Evolutionary conservation across 352 stramenopile genomes (phyloP).

Genomic region (Pythium chondricola): DNA sequence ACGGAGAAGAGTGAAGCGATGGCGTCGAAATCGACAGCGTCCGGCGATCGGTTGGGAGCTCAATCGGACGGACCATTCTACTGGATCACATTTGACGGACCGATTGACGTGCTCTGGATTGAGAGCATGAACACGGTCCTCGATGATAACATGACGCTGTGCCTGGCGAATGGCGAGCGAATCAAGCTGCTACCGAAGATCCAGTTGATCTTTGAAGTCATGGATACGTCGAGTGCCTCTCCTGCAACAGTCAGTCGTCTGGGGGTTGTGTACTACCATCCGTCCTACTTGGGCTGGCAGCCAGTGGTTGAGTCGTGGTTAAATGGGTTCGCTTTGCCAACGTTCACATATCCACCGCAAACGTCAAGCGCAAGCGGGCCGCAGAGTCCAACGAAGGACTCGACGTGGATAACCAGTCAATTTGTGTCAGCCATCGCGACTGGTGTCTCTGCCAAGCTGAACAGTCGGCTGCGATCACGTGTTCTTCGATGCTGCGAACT

Average conservation of each 20-base stretch:
- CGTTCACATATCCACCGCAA: constrained; percentile 3
- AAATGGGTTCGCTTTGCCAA: constrained; percentile 28
- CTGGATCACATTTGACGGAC: constrained; percentile 83
- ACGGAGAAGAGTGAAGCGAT: constrained; percentile 53
- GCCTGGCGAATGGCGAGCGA: constrained; percentile 83
- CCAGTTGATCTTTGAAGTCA: constrained; percentile 91
- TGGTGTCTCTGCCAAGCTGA: constrained; percentile 15
- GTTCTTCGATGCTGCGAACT: constrained; percentile 56
- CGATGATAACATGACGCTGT: constrained; percentile 89
- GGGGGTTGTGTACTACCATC: constrained; percentile 88
- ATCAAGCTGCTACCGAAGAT: constrained; percentile 84
- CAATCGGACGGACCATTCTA: constrained; percentile 36
- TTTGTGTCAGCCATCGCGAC: background rate
- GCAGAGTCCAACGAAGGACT: constrained; percentile 15
- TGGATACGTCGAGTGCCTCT: constrained; percentile 85
- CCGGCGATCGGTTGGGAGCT: constrained; percentile 1
- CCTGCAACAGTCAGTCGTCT: constrained; percentile 90
- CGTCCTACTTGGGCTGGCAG: constrained; percentile 51
- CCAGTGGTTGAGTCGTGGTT: constrained; percentile 61
- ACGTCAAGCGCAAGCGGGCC: background rate
- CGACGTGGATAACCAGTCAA: background rate
- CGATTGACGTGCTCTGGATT: constrained; percentile 81
- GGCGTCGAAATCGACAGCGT: constrained; percentile 6
- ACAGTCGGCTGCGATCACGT: constrained; percentile 27
- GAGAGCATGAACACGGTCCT: constrained; percentile 88